phyloP scores from a whole-genome alignment of 306 rosid genomes.

The Rosa chinensis region DNA sequence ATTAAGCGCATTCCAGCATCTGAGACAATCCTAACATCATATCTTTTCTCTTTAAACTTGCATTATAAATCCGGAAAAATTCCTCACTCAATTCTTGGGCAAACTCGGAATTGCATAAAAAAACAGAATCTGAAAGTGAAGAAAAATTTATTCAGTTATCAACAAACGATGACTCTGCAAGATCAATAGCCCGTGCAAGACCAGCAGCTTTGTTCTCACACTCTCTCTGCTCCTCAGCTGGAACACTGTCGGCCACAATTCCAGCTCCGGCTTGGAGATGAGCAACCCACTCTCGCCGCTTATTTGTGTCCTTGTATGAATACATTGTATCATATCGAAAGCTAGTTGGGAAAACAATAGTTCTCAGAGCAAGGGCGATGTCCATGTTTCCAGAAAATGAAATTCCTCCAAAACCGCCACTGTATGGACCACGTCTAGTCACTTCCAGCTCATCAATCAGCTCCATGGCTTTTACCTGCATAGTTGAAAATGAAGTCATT shows the following conservation, averaged over 20 bases:
- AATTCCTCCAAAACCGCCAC: slow-evolving; percentile 95
- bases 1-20: background rate
- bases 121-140: background rate
- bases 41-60: background rate
- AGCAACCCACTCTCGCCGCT: slow-evolving; percentile 88
- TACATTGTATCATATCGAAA: slow-evolving; percentile 79
- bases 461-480: slow-evolving; percentile 98
- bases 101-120: background rate
- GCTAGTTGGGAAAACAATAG: slow-evolving; percentile 80
- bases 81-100: background rate
- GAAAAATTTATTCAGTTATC: slow-evolving; percentile 33
- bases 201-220: slow-evolving; percentile 98
- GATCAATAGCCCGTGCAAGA: slow-evolving; percentile 91
- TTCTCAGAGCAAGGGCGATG: slow-evolving; percentile 88
- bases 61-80: background rate
- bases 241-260: slow-evolving; percentile 90
- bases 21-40: background rate
- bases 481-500: slow-evolving; percentile 1
- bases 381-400: slow-evolving; percentile 89
- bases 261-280: slow-evolving; percentile 97
- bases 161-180: slow-evolving; percentile 87
- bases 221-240: slow-evolving; percentile 87
- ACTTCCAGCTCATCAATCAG: slow-evolving; percentile 90
- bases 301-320: slow-evolving; percentile 72
- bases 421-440: slow-evolving; percentile 90